Base-by-base conservation (phyloP, 2,329 filamentous ascomycete genomes). In the Akanthomyces uredinophilus region DNA sequence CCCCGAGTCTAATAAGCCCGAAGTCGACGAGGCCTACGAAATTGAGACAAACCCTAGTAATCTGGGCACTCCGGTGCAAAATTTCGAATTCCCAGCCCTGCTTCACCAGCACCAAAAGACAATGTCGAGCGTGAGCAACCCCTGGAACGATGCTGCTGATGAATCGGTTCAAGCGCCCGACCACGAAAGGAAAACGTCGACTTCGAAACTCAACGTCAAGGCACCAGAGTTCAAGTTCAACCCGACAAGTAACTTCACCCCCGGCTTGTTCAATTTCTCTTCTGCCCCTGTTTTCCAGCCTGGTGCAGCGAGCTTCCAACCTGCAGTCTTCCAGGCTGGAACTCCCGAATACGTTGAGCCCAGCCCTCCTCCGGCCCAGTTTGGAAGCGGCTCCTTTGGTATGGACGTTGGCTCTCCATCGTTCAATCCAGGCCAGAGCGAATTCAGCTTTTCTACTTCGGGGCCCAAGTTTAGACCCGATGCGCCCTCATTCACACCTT, bases 151-250 rank as follows among this genome's bases (percentile, higher is more conserved):
- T 50, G 41, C 5, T 43, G 41, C 8, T 18, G n/a, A 16, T 7
- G 83, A 87, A 55, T 73, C 76, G 7, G 74, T 77, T 29, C 77
- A 81, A 16, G 68, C 72, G 47, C 68, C 75, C 29, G 72, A 73
- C 50, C 74, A 73, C 66, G 68, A 58, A 11, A 57, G 32, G 72
- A 91, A 89, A 68, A 80, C 87, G 3, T 93, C 86, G 0, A 74
- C 87, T 49, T 91, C 92, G 1, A 93, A 88, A 67, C 83, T 98
- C 68, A 98, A 98, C 69, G 92, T 96, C 35, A 86, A 89, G 65
- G 94, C 94, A 0, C 90, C 92, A 52, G 91, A 95, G 70, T 97
- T 97, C 79, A 91, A 88, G 68, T 94, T 94, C 74, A 84, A 85
- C 65, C 83, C 83, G 4, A 72, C 75, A 3, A 82, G 73, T 68